Percentiles rank a stretch among this genome's conserved stretches.
These are phyloP conservation scores for Hanseniaspora mollemarum DNA, from an alignment of 805 yeast genomes.

Conservation along the genomic window DNA sequence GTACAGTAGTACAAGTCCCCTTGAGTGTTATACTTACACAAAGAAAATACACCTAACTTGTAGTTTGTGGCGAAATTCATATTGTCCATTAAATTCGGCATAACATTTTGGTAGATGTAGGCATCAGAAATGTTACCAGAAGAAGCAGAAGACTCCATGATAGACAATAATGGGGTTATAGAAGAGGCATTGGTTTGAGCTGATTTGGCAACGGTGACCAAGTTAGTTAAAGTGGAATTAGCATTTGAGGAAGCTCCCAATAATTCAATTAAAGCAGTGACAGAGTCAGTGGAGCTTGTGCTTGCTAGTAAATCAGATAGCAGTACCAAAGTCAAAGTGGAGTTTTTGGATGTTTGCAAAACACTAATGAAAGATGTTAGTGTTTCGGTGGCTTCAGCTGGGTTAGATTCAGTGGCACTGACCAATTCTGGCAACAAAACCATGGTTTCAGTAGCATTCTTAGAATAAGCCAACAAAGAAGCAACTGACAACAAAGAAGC, in stretches of 20 bases:
- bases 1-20: conserved; percentile 23
- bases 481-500: conserved; percentile 23
- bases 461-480: conserved; percentile 21
- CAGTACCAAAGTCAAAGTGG: conserved; percentile 20
- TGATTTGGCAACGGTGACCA: conserved; percentile 17
- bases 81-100: conserved; percentile 24
- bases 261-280: conserved; percentile 11
- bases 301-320: conserved; percentile 16
- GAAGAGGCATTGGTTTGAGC: conserved; percentile 14
- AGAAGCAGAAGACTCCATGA: conserved; percentile 7
- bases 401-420: conserved; percentile 20
- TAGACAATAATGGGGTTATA: conserved; percentile 8
- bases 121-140: conserved; percentile 19
- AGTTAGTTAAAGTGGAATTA: conserved; percentile 21
- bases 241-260: conserved; percentile 13
- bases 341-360: conserved; percentile 20
- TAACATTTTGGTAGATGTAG: conserved; percentile 20
- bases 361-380: conserved; percentile 22
- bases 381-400: conserved; percentile 23
- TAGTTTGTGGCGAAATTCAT: conserved; percentile 25
- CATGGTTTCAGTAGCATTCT: conserved; percentile 22
- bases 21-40: conserved; percentile 23
- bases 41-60: conserved; percentile 26
- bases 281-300: conserved; percentile 2
- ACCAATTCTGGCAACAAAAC: conserved; percentile 20